Percentiles rank a stretch among this genome's conserved stretches.
Evolutionary conservation across 495 filamentous ascomycete species (phyloP).

Genomic region (Tuber calosporum): DNA sequence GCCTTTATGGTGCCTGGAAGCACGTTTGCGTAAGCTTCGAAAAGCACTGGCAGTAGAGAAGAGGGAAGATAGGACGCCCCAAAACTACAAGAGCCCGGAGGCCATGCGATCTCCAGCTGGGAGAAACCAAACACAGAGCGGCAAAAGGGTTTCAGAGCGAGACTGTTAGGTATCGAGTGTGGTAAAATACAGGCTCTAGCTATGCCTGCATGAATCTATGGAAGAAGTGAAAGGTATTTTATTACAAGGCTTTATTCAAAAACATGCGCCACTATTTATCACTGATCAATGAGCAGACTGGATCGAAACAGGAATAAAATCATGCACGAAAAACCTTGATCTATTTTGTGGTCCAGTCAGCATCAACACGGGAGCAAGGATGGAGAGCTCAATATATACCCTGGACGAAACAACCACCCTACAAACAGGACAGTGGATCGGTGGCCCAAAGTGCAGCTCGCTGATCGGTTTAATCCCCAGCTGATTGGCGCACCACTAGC

Average conservation of each 20-base stretch:
- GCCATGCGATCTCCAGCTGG: background rate
- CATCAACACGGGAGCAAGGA: background rate
- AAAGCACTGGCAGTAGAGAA: background rate
- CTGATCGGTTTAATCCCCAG: constrained; percentile 27
- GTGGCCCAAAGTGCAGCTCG: constrained; percentile 14
- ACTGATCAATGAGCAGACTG: background rate
- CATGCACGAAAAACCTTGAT: constrained; percentile 32
- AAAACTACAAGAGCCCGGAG: background rate
- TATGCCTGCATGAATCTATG: background rate
- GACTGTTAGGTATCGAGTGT: background rate
- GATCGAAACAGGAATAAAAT: background rate
- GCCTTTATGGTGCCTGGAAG: background rate
- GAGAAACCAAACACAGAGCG: background rate
- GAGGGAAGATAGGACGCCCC: background rate
- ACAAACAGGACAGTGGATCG: constrained; percentile 32
- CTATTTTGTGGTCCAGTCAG: background rate
- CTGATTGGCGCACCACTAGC: constrained; percentile 37
- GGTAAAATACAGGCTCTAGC: background rate
- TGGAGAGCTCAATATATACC: constrained; percentile 5
- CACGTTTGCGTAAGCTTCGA: background rate
- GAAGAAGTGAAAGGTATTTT: constrained; percentile 4
- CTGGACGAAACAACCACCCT: constrained; percentile 29
- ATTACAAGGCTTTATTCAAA: constrained; percentile 3
- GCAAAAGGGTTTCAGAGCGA: background rate
- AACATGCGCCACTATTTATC: constrained; percentile 4